Conservation (phyloP, 2,329 filamentous ascomycete species). For the Ophiostoma pallidulum region DNA sequence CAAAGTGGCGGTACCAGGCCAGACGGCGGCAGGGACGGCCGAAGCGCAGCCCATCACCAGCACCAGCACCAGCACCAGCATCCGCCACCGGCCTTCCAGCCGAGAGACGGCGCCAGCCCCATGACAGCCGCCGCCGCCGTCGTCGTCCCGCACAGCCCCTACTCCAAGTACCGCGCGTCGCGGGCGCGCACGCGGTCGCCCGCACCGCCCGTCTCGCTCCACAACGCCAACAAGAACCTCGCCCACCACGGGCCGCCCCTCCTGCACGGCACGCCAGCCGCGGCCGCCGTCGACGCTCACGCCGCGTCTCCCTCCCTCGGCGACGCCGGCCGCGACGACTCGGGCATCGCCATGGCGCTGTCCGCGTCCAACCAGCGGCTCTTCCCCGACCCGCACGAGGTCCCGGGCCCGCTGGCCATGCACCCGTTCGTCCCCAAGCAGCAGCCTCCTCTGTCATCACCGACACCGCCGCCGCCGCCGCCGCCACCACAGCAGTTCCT, state of each 20-base stretch:
- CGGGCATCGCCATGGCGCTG: slow-evolving; percentile 4
- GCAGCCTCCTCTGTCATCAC: neutral
- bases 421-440: neutral
- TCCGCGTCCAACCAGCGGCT: neutral
- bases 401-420: slow-evolving; percentile 6
- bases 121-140: neutral
- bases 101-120: neutral
- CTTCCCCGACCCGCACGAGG: neutral
- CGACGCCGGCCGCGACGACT: neutral
- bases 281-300: too few relatives aligned
- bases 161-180: slow-evolving; percentile 2
- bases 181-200: slow-evolving; percentile 7
- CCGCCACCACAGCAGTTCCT: neutral
- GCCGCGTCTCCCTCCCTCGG: too few relatives aligned
- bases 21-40: neutral
- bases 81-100: slow-evolving; percentile 1
- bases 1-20: neutral
- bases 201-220: slow-evolving; percentile 9
- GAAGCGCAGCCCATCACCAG: neutral
- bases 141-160: neutral
- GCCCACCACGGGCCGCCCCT: neutral
- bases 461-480: neutral
- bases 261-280: too few relatives aligned
- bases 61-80: neutral
- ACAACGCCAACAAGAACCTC: neutral